Percentiles rank a stretch among this genome's conserved stretches.
Conservation (phyloP, 2,329 filamentous ascomycete genomes). For the Ophidiomyces ophidiicola region DNA sequence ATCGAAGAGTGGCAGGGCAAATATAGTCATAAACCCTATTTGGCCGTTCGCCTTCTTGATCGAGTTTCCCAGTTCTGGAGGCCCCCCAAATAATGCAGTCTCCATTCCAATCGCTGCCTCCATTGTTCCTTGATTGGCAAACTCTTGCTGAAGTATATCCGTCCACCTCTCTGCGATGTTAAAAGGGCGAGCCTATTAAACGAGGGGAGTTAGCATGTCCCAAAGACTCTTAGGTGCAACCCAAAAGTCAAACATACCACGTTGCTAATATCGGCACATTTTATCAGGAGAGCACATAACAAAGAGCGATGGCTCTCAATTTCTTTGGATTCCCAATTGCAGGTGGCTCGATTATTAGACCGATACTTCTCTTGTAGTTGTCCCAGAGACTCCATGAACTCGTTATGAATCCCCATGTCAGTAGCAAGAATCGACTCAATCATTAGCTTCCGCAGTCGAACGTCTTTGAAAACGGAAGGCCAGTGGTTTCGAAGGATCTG, state of each 20-base stretch:
- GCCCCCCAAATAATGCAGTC: slow-evolving; percentile 67
- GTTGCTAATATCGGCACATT: slow-evolving; percentile 97
- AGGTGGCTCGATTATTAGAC: slow-evolving; percentile 49
- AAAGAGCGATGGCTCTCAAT: slow-evolving; percentile 65
- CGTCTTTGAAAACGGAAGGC: slow-evolving; percentile 68
- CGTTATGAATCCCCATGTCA: slow-evolving; percentile 93
- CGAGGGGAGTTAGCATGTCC: slow-evolving; percentile 14
- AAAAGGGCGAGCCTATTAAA: slow-evolving; percentile 57
- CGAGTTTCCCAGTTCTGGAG: slow-evolving; percentile 70
- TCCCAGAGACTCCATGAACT: slow-evolving; percentile 85
- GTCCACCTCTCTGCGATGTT: slow-evolving; percentile 80
- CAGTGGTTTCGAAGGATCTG: slow-evolving; percentile 89
- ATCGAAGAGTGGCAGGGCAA: slow-evolving; percentile 83
- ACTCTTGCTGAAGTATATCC: slow-evolving; percentile 86
- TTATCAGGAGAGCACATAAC: slow-evolving; percentile 84
- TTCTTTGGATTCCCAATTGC: slow-evolving; percentile 65
- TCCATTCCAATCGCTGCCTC: slow-evolving; percentile 77
- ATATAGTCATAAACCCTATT: slow-evolving; percentile 92
- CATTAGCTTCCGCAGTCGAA: slow-evolving; percentile 74
- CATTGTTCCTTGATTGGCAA: slow-evolving; percentile 84
- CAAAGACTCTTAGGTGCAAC: slow-evolving; percentile 22
- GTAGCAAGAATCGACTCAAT: slow-evolving; percentile 96
- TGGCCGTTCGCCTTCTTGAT: slow-evolving; percentile 76
- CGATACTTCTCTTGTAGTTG: slow-evolving; percentile 67
- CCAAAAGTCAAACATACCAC: slow-evolving; percentile 52